A percentile compares a stretch with the other conserved stretches of the same genome.
Evolutionary conservation across 306 rosid species (phyloP).

Genomic region (Boehmeria nivea): DNA sequence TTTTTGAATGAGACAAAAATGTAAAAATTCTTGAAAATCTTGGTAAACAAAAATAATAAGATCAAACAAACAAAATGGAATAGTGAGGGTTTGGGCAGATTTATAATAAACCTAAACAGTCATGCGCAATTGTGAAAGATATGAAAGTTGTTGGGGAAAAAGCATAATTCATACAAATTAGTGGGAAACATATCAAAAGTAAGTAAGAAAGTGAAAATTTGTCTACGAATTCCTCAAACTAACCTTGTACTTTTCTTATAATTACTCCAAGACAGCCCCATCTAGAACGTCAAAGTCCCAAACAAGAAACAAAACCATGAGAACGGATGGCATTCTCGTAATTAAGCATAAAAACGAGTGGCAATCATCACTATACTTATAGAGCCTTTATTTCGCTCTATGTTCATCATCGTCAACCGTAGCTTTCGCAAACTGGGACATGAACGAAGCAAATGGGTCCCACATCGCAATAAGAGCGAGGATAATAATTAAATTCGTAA

Average conservation of each 20-base stretch:
- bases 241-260: neutral
- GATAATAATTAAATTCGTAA: neutral
- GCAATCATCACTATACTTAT: neutral
- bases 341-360: fast-evolving
- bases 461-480: neutral
- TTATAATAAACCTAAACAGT: too few species aligned
- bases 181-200: neutral
- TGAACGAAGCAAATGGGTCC: constrained; percentile 15
- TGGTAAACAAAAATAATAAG: too few species aligned
- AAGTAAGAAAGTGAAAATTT: too few species aligned
- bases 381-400: neutral
- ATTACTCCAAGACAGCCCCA: neutral
- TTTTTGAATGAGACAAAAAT: too few species aligned
- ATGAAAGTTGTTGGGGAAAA: neutral
- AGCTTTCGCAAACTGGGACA: constrained; percentile 22
- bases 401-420: constrained; percentile 17
- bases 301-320: neutral
- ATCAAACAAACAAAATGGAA: too few species aligned
- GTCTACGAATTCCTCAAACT: neutral
- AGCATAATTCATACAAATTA: neutral
- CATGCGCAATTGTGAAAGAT: neutral
- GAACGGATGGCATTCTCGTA: neutral
- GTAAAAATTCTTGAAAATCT: too few species aligned
- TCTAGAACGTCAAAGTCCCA: neutral
- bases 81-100: too few species aligned